Percentiles rank a stretch among this genome's conserved stretches.
Evolutionary conservation across 495 filamentous ascomycete species (phyloP).

Genomic region (Penicillium flavigenum): DNA sequence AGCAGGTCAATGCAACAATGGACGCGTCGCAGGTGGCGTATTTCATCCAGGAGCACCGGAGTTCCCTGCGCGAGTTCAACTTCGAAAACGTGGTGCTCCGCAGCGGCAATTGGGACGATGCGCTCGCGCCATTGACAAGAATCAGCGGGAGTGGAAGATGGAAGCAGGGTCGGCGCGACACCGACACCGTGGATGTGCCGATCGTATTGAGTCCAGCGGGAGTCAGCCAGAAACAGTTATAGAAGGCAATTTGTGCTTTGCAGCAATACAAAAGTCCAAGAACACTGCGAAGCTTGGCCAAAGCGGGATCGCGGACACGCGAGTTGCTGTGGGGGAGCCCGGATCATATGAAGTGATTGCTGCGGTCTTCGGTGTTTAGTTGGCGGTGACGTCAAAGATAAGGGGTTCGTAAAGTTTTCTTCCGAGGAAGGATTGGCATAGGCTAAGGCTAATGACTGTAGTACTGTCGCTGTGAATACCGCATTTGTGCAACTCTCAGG

Average conservation of each 20-base stretch:
- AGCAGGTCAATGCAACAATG: slow-evolving; percentile 65
- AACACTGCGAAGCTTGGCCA: slow-evolving; percentile 22
- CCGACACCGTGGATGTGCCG: slow-evolving; percentile 31
- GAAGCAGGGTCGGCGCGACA: slow-evolving; percentile 43
- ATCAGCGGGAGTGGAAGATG: slow-evolving; percentile 53
- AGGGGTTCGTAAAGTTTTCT: background rate
- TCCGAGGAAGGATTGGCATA: slow-evolving; percentile 18
- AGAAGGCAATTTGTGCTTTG: slow-evolving; percentile 14
- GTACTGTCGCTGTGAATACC: slow-evolving; percentile 26
- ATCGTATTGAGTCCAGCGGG: slow-evolving; percentile 31
- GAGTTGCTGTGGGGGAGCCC: slow-evolving; percentile 38
- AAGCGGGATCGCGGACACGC: slow-evolving; percentile 29
- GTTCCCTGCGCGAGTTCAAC: slow-evolving; percentile 65
- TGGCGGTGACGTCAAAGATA: slow-evolving; percentile 32
- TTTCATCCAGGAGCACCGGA: slow-evolving; percentile 60
- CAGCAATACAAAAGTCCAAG: slow-evolving; percentile 20
- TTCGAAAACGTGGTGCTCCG: slow-evolving; percentile 68
- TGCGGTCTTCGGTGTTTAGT: slow-evolving; percentile 37
- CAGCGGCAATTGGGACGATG: slow-evolving; percentile 71
- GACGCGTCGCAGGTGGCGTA: slow-evolving; percentile 63
- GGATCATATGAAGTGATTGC: slow-evolving; percentile 45
- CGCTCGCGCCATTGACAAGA: slow-evolving; percentile 61
- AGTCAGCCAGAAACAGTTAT: slow-evolving; percentile 21
- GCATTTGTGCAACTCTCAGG: slow-evolving; percentile 21
- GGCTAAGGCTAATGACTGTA: background rate